phyloP scores from a whole-genome alignment of 257 asterid genomes.

The Oldenlandia corymbosa region DNA sequence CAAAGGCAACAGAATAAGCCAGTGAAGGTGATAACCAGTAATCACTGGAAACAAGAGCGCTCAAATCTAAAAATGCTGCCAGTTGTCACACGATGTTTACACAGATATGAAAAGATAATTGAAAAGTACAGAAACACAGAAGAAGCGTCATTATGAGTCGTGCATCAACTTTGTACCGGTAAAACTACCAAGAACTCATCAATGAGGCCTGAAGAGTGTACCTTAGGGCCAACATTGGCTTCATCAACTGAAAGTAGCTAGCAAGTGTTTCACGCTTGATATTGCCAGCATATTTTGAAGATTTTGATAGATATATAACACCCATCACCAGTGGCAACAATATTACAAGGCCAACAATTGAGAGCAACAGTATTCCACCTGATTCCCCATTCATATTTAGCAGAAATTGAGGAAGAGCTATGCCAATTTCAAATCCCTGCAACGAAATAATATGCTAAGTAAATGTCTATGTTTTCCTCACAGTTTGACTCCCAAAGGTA shows the following conservation, averaged over 20 bases:
- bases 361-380: conserved; percentile 59
- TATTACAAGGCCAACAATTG: conserved; percentile 67
- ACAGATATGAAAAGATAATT: not conserved
- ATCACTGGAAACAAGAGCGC: not conserved
- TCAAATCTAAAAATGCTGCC: not conserved
- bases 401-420: conserved; percentile 89
- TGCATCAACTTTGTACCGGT: not conserved
- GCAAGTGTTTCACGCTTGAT: conserved; percentile 71
- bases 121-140: not conserved
- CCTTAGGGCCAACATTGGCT: conserved; percentile 87
- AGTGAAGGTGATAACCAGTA: not conserved
- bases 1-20: not conserved
- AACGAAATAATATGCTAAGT: conserved; percentile 18
- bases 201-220: conserved; percentile 14
- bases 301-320: conserved; percentile 64
- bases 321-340: conserved; percentile 73
- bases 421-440: conserved; percentile 93
- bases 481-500: not conserved
- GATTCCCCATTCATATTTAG: conserved; percentile 70
- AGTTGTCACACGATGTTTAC: not conserved
- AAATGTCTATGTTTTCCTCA: not conserved
- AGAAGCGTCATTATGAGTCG: too few species aligned
- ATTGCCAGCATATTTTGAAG: conserved; percentile 73
- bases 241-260: conserved; percentile 72
- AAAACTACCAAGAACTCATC: not conserved